phyloP scores from a whole-genome alignment of 2,329 filamentous ascomycete genomes.

The Microsporum canis region DNA sequence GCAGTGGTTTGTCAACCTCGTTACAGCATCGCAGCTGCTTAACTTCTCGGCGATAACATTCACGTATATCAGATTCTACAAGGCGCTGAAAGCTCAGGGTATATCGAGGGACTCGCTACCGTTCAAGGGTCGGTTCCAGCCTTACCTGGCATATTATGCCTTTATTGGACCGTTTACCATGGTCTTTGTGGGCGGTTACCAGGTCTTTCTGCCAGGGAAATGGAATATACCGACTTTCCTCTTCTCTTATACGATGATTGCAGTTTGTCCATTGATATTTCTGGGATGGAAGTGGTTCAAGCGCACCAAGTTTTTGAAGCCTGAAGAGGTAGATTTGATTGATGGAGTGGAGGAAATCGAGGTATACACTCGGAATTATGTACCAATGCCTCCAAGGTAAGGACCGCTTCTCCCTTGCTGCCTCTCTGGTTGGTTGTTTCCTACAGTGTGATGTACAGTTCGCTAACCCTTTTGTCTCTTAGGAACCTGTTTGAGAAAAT shows the following conservation, averaged over 20 bases:
- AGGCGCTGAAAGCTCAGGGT: slow-evolving; percentile 32
- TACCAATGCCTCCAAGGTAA: slow-evolving; percentile 44
- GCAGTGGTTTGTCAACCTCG: slow-evolving; percentile 39
- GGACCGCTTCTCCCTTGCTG: not conserved
- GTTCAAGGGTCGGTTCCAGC: slow-evolving; percentile 37
- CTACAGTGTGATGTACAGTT: not conserved
- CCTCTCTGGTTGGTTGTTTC: not conserved
- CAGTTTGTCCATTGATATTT: slow-evolving; percentile 58
- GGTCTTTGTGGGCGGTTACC: slow-evolving; percentile 71
- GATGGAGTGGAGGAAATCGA: slow-evolving; percentile 56
- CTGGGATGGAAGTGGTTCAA: slow-evolving; percentile 61
- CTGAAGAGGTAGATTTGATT: slow-evolving; percentile 51
- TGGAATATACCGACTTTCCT: slow-evolving; percentile 63
- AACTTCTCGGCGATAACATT: slow-evolving; percentile 38
- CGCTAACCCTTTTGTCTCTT: not conserved
- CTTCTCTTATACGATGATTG: slow-evolving; percentile 67
- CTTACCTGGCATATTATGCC: slow-evolving; percentile 50
- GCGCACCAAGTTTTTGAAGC: slow-evolving; percentile 46
- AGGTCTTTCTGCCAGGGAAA: slow-evolving; percentile 51
- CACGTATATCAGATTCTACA: slow-evolving; percentile 38
- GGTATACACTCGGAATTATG: slow-evolving; percentile 53
- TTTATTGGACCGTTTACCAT: slow-evolving; percentile 53
- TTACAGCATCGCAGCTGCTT: slow-evolving; percentile 34
- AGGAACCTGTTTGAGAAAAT: slow-evolving; percentile 21
- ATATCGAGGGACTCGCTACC: slow-evolving; percentile 26